phyloP scores from a whole-genome alignment of 176 grass and related monocot genomes.

The Typha latifolia region DNA sequence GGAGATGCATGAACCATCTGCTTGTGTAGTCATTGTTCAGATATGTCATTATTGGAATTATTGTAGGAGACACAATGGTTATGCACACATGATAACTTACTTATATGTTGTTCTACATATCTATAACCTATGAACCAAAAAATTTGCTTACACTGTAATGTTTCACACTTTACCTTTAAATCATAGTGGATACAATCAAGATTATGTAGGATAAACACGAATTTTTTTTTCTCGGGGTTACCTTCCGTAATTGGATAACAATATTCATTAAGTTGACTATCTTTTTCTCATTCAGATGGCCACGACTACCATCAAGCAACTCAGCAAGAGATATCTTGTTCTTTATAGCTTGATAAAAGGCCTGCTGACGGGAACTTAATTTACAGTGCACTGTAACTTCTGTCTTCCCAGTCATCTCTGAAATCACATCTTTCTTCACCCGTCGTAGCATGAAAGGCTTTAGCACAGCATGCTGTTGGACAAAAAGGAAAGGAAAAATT shows the following conservation, averaged over 20 bases:
- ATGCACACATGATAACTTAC: too few relatives aligned
- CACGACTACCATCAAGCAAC: constrained; percentile 75
- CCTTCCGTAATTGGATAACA: constrained; percentile 96
- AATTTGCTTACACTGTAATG: too few relatives aligned
- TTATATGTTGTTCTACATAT: too few relatives aligned
- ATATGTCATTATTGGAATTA: too few relatives aligned
- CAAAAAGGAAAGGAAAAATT: constrained; percentile 11
- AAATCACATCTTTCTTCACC: constrained; percentile 98
- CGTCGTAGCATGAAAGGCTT: constrained; percentile 98
- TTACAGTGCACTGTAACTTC: constrained; percentile 90
- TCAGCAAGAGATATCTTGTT: constrained; percentile 96
- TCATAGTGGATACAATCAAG: too few relatives aligned
- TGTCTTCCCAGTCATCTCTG: constrained; percentile 96
- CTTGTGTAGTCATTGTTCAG: too few relatives aligned
- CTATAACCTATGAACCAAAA: too few relatives aligned
- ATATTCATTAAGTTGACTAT: constrained; percentile 99
- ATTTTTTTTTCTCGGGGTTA: constrained; percentile 7
- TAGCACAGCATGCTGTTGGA: constrained; percentile 80
- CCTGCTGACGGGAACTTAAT: constrained; percentile 93
- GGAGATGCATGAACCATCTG: too few relatives aligned
- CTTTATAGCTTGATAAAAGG: constrained; percentile 98
- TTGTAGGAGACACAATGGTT: too few relatives aligned
- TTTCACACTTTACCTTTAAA: too few relatives aligned
- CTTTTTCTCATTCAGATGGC: constrained; percentile 92
- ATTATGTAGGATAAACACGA: too few relatives aligned